Percentiles rank a stretch among this genome's conserved stretches.
Evolutionary conservation across 176 grass and related monocot species (phyloP).

Genomic region (Alloteropsis semialata): DNA sequence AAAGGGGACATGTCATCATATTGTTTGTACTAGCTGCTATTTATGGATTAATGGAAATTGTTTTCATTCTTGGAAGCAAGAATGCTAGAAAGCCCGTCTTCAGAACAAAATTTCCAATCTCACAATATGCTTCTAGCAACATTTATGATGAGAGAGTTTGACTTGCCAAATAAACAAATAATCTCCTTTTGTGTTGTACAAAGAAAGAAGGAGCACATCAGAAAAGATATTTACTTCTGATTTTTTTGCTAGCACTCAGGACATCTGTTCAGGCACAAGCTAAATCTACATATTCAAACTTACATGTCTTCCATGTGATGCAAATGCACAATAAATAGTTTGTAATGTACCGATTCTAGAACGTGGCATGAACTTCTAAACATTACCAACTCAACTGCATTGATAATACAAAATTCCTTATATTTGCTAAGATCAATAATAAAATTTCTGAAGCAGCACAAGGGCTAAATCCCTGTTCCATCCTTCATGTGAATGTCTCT

Average conservation of each 20-base stretch:
- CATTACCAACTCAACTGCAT: neutral
- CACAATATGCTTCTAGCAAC: neutral
- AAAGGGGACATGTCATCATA: neutral
- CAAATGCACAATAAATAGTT: neutral
- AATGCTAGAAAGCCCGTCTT: neutral
- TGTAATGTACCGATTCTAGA: neutral
- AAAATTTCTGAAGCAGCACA: neutral
- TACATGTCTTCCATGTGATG: neutral
- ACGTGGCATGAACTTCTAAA: neutral
- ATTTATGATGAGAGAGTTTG: neutral
- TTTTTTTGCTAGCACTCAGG: neutral
- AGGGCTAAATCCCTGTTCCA: neutral
- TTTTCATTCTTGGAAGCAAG: neutral
- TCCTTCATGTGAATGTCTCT: slow-evolving; percentile 8
- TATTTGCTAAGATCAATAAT: neutral
- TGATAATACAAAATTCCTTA: neutral
- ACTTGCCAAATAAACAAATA: neutral
- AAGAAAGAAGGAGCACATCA: neutral
- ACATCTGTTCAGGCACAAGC: neutral
- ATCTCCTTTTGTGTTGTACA: neutral
- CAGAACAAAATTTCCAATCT: neutral
- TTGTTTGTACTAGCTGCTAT: neutral
- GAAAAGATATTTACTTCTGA: neutral
- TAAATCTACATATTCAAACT: neutral
- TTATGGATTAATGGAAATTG: neutral